Evolutionary conservation across 495 filamentous ascomycete genomes (phyloP), one percentile per base, ranked within the genome.

Genomic region (Podospora conica): DNA sequence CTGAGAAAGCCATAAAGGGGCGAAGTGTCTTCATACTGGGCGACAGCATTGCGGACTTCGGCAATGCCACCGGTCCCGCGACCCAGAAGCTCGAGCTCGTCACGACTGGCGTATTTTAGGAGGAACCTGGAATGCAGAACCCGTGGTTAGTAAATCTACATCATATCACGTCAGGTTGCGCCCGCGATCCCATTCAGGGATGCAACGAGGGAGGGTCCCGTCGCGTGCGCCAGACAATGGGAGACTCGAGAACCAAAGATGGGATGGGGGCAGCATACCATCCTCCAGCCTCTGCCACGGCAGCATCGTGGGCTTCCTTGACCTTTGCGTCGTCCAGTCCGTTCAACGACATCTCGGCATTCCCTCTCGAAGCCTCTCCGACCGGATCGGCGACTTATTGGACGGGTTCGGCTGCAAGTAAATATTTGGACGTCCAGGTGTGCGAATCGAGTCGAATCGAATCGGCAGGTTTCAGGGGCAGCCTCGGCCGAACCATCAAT

Each of bases 1-100:
- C 91, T 86, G 61, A 98, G 78, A 67, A 97, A 95, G 48, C 95
- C 96, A 73, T 93, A 98, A 24, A 98, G 80, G 11, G 96, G 95
- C 58, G 91, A 94, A 55, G 82, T 83, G 65, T 97, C 92, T 48
- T 88, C 84, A 71, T 96, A 96, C 68, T 84, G 80, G 29, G 88
- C 87, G 67, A 97, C 87, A 55, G 87, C 83, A 66, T 86, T 87
- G 64, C 93, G 87, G 58, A 95, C 85, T 73, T 97, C 96, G 69
- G 87, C 84, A 33, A 96, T 90, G 60, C 95, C 95, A 64, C 91
- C 91, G 71, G 80, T 90, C 40, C 96, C 95, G 65, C 85, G 86
- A 53, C 83, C 86, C 22, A 93, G 82, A 25, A 98, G 79, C 68
- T 91, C 88, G 21, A 98, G 85, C 70, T 93, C 91, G 80, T 98